phyloP scores from a whole-genome alignment of 1,284 basidiomycete species.

The Albatrellus sp. region DNA sequence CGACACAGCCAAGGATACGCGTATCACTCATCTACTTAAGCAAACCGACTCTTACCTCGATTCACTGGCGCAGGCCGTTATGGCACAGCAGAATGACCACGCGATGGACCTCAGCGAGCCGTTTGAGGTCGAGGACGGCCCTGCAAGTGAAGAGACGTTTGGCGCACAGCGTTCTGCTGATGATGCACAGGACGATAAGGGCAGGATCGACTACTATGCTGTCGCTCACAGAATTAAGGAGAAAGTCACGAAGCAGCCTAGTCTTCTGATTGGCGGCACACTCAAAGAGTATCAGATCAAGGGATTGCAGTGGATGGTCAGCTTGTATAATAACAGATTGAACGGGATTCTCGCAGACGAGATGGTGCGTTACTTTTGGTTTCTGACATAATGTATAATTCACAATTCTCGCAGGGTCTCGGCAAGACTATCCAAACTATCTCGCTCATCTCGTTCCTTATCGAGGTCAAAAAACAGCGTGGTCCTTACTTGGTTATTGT shows the following conservation, averaged over 20 bases:
- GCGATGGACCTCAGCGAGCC: slow-evolving; percentile 14
- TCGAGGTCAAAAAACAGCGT: slow-evolving; percentile 83
- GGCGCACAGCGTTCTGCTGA: slow-evolving; percentile 66
- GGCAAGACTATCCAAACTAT: slow-evolving; percentile 96
- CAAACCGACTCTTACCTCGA: slow-evolving; percentile 96
- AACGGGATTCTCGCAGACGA: slow-evolving; percentile 97
- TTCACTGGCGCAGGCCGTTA: slow-evolving; percentile 88
- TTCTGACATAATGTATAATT: slow-evolving; percentile 6
- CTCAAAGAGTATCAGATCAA: slow-evolving; percentile 92
- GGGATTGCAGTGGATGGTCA: slow-evolving; percentile 96
- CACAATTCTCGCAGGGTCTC: slow-evolving; percentile 56
- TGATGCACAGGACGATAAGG: slow-evolving; percentile 50
- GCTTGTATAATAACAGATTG: slow-evolving; percentile 95
- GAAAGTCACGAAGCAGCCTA: slow-evolving; percentile 76
- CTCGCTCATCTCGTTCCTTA: slow-evolving; percentile 91
- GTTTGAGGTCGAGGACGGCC: slow-evolving; percentile 51
- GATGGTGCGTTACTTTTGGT: slow-evolving; percentile 51
- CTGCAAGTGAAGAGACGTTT: slow-evolving; percentile 81
- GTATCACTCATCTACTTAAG: slow-evolving; percentile 91
- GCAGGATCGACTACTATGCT: slow-evolving; percentile 93
- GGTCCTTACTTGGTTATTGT: slow-evolving; percentile 98
- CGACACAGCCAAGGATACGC: slow-evolving; percentile 98
- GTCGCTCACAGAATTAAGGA: slow-evolving; percentile 93
- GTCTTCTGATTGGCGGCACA: slow-evolving; percentile 72
- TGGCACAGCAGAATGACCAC: slow-evolving; percentile 85